A percentile compares a stretch with the other conserved stretches of the same genome.
These are phyloP conservation scores for Asclepias syriaca DNA, from an alignment of 257 asterid species.

Conservation along the genomic window DNA sequence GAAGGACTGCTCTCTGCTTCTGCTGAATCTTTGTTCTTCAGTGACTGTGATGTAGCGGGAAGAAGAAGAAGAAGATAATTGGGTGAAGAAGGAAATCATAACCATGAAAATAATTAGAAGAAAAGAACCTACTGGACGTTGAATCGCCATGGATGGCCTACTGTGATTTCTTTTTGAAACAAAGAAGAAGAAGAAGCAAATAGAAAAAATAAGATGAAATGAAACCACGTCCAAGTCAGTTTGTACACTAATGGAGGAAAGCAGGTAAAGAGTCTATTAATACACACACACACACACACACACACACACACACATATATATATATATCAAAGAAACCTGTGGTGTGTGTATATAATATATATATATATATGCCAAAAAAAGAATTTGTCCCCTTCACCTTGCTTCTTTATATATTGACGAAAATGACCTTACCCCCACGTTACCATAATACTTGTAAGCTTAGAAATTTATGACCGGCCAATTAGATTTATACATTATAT, in stretches of 20 bases:
- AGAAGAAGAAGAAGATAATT: slow-evolving; percentile 14
- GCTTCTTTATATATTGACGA: slow-evolving; percentile 16
- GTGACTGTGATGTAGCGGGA: slow-evolving; percentile 18
- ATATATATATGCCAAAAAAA: not conserved
- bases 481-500: too few species aligned
- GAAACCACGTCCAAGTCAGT: slow-evolving; percentile 15
- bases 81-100: slow-evolving; percentile 23
- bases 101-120: slow-evolving; percentile 17
- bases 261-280: slow-evolving; percentile 25
- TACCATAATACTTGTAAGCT: not conserved
- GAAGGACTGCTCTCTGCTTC: slow-evolving; percentile 5
- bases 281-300: too few species aligned
- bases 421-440: slow-evolving; percentile 16
- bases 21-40: slow-evolving; percentile 5
- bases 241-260: slow-evolving; percentile 21
- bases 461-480: too few species aligned
- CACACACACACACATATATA: too few species aligned
- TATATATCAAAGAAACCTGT: too few species aligned
- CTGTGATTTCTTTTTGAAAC: slow-evolving; percentile 3
- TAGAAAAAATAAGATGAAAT: not conserved
- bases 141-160: slow-evolving; percentile 29
- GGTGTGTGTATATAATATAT: too few species aligned
- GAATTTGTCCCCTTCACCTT: not conserved
- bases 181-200: slow-evolving; percentile 8
- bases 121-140: slow-evolving; percentile 14